These are phyloP conservation scores for Hanseniaspora sp. DNA, from an alignment of 1,139 yeast species.

Conservation along the genomic window DNA sequence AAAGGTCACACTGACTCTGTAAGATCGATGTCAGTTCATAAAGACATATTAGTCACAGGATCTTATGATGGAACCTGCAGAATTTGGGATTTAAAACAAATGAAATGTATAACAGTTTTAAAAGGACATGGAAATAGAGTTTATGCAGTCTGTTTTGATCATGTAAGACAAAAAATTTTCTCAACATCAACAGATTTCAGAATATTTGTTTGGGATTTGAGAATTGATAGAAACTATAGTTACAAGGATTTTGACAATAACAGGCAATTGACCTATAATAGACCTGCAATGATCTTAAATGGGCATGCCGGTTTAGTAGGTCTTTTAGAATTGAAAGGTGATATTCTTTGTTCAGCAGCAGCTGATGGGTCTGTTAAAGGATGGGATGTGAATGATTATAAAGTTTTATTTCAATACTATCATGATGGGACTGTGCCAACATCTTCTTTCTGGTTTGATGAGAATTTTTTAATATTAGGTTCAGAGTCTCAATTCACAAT, in stretches of 20 bases:
- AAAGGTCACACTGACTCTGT: slow-evolving; percentile 83
- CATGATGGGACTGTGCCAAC: slow-evolving; percentile 84
- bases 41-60: slow-evolving; percentile 75
- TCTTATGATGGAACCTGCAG: slow-evolving; percentile 84
- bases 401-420: slow-evolving; percentile 54
- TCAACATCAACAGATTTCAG: slow-evolving; percentile 90
- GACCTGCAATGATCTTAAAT: slow-evolving; percentile 31
- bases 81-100: slow-evolving; percentile 79
- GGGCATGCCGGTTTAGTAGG: slow-evolving; percentile 92
- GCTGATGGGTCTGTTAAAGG: slow-evolving; percentile 86
- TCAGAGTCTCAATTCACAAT: slow-evolving; percentile 67
- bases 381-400: slow-evolving; percentile 82
- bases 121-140: slow-evolving; percentile 81
- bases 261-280: slow-evolving; percentile 22
- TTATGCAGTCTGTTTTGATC: slow-evolving; percentile 75
- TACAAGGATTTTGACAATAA: background rate
- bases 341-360: slow-evolving; percentile 85
- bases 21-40: slow-evolving; percentile 77
- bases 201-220: slow-evolving; percentile 81
- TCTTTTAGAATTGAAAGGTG: slow-evolving; percentile 62
- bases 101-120: slow-evolving; percentile 60
- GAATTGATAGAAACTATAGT: slow-evolving; percentile 21
- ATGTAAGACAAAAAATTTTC: slow-evolving; percentile 63
- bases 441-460: slow-evolving; percentile 87
- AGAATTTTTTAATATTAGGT: slow-evolving; percentile 76